A percentile compares a stretch with the other conserved stretches of the same genome.
phyloP scores from a whole-genome alignment of 2,329 filamentous ascomycete genomes.

The Stenocarpella maydis region DNA sequence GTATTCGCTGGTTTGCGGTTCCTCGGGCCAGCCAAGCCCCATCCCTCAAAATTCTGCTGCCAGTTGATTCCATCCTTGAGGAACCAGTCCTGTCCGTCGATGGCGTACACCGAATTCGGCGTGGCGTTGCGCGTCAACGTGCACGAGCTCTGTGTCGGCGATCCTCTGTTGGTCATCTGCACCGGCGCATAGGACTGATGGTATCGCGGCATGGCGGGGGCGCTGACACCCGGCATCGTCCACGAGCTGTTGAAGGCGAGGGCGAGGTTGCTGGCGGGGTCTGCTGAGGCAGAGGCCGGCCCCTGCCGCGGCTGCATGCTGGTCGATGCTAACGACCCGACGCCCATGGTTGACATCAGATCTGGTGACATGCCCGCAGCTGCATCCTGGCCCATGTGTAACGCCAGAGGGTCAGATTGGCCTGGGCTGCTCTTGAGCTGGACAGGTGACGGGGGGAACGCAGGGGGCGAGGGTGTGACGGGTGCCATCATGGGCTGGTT shows the following conservation, averaged over 20 bases:
- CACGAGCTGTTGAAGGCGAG: conserved; percentile 37
- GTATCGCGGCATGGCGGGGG: conserved; percentile 41
- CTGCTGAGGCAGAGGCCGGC: conserved; percentile 31
- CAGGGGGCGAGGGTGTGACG: conserved; percentile 40
- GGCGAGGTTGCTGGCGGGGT: conserved; percentile 29
- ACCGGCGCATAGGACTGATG: conserved; percentile 41
- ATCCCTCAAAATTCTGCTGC: conserved; percentile 65
- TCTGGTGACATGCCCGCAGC: conserved; percentile 43
- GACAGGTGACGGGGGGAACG: conserved; percentile 36
- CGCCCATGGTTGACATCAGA: conserved; percentile 39
- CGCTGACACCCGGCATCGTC: conserved; percentile 40
- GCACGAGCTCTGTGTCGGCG: conserved; percentile 35
- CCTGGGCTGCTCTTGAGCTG: conserved; percentile 41
- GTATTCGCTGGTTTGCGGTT: background rate
- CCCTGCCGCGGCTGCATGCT: conserved; percentile 37
- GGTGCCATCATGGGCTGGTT: conserved; percentile 40
- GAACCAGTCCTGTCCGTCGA: conserved; percentile 66
- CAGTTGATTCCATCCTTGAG: conserved; percentile 64
- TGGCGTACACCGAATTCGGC: conserved; percentile 46
- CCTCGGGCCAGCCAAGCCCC: conserved; percentile 49
- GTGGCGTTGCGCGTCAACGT: conserved; percentile 41
- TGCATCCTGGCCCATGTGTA: conserved; percentile 36
- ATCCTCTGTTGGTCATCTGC: conserved; percentile 36
- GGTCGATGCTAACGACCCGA: conserved; percentile 36
- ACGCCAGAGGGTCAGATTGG: conserved; percentile 42